A percentile compares a stretch with the other conserved stretches of the same genome.
phyloP scores from a whole-genome alignment of 352 stramenopile species.

The Phytopythium helicoides region DNA sequence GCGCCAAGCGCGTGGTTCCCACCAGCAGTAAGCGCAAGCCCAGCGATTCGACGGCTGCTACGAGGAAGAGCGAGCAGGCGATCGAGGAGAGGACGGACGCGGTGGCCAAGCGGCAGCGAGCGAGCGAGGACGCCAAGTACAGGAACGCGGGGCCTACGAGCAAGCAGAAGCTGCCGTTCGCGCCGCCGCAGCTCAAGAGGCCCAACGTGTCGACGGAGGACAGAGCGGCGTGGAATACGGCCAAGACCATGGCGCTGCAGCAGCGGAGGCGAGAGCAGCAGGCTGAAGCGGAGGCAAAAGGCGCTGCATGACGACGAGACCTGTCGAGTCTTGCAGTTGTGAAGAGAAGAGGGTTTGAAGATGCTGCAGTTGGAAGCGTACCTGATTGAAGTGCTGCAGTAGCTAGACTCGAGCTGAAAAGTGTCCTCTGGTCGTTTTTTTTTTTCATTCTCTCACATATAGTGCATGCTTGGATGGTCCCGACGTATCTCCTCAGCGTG shows the following conservation, averaged over 20 bases:
- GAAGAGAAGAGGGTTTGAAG: no score
- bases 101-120: constrained; percentile 15
- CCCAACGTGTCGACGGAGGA: constrained; percentile 77
- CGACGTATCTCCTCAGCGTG: neutral
- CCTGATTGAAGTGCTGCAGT: no score
- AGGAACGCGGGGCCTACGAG: constrained; percentile 3
- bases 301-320: neutral
- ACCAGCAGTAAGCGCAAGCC: constrained; percentile 9
- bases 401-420: no score
- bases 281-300: neutral
- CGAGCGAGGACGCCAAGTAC: neutral
- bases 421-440: no score
- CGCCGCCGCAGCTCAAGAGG: constrained; percentile 58
- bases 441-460: no score
- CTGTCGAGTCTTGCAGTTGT: no score
- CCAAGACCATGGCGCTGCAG: constrained; percentile 53
- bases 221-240: constrained; percentile 64
- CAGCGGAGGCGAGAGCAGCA: constrained; percentile 24
- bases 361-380: no score
- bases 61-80: neutral
- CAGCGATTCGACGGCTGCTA: neutral
- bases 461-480: no score
- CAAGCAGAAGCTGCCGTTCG: constrained; percentile 42
- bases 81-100: constrained; percentile 2
- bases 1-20: constrained; percentile 6